Conservation (phyloP, 2,329 filamentous ascomycete genomes). For the Catunica adiposa region DNA sequence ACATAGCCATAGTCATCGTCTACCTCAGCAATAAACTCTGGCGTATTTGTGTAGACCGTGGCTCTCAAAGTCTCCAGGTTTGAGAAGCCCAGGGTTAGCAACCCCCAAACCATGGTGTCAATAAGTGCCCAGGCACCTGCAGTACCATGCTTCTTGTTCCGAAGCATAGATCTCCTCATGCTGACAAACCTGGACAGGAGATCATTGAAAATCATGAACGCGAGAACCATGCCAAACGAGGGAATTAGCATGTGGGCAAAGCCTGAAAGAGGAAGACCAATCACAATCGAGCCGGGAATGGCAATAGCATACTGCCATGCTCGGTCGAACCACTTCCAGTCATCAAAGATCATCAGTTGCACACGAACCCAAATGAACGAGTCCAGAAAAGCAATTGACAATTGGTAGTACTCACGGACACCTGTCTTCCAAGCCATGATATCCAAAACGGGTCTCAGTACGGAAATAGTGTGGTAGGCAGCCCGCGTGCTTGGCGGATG, state of each 20-base stretch:
- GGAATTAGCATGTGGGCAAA: not conserved
- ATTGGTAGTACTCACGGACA: not conserved
- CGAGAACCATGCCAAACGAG: not conserved
- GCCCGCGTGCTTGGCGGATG: constrained; percentile 8
- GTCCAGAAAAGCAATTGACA: constrained; percentile 7
- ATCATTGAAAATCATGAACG: not conserved
- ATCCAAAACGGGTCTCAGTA: constrained; percentile 7
- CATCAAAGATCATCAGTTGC: not conserved
- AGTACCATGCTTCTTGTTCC: not conserved
- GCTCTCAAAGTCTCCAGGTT: constrained; percentile 6
- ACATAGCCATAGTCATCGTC: constrained; percentile 10
- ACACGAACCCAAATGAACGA: constrained; percentile 10
- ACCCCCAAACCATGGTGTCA: not conserved
- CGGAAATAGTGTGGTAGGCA: constrained; percentile 5
- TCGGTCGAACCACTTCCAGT: not conserved
- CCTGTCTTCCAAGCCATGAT: not conserved
- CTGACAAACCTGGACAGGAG: not conserved
- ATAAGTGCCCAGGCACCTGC: not conserved
- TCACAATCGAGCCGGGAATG: not conserved
- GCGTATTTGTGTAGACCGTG: not conserved
- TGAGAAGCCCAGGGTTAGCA: constrained; percentile 6
- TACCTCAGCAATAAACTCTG: constrained; percentile 6
- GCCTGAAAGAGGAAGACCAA: constrained; percentile 1
- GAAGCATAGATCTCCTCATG: not conserved
- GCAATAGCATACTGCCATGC: constrained; percentile 5